Evolutionary conservation across 2,329 filamentous ascomycete species (phyloP).

Genomic region (Xylaria sp.): DNA sequence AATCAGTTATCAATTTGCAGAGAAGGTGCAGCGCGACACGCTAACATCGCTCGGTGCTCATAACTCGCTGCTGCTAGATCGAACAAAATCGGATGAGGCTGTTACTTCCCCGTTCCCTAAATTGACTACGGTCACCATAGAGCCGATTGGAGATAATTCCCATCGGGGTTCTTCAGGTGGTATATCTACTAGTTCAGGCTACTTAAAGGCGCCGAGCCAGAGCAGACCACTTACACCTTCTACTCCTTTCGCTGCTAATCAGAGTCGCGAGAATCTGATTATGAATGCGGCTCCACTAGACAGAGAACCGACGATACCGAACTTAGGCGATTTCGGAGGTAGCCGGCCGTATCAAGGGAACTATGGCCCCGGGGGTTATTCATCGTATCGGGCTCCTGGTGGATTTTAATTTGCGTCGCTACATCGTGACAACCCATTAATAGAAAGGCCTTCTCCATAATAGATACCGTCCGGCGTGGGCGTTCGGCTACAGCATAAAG

Average conservation of each 20-base stretch:
- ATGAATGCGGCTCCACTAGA: slow-evolving; percentile 55
- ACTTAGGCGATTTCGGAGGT: slow-evolving; percentile 38
- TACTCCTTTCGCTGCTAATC: slow-evolving; percentile 45
- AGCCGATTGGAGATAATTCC: slow-evolving; percentile 27
- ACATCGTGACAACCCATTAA: background rate
- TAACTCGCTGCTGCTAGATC: slow-evolving; percentile 83
- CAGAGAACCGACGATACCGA: slow-evolving; percentile 52
- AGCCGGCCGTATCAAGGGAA: slow-evolving; percentile 39
- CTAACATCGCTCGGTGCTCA: slow-evolving; percentile 88
- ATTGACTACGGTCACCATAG: slow-evolving; percentile 51
- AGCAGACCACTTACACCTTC: slow-evolving; percentile 55
- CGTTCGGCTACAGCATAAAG: background rate
- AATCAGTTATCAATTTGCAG: slow-evolving; percentile 55
- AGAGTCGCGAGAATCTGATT: slow-evolving; percentile 55
- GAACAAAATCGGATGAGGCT: slow-evolving; percentile 52
- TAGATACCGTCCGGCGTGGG: background rate
- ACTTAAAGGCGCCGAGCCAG: slow-evolving; percentile 35
- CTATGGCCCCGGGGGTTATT: slow-evolving; percentile 37
- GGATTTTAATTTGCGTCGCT: slow-evolving; percentile 30
- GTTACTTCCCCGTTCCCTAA: slow-evolving; percentile 57
- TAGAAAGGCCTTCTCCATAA: slow-evolving; percentile 5
- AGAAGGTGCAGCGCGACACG: slow-evolving; percentile 80
- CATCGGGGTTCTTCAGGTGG: slow-evolving; percentile 45
- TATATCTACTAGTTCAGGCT: slow-evolving; percentile 6
- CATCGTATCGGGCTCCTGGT: slow-evolving; percentile 36